Evolutionary conservation across 192 early-diverging fungal genomes (phyloP).

Genomic region (Linnemannia elongata): DNA sequence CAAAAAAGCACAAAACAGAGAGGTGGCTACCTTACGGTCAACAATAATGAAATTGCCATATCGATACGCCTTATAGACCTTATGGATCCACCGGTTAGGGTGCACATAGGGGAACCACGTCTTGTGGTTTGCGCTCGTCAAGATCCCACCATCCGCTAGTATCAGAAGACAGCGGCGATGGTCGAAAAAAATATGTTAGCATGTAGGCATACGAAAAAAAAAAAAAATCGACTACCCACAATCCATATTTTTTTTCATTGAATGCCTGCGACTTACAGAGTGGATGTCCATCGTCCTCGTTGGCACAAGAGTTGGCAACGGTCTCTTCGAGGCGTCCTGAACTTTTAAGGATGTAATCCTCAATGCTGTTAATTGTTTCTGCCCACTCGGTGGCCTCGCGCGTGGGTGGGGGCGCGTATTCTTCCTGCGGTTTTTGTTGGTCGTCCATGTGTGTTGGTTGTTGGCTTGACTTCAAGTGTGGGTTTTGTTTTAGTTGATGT

Average conservation of each 20-base stretch:
- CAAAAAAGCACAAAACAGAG: neutral
- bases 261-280: neutral
- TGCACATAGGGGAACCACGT: constrained; percentile 18
- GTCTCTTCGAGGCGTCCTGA: neutral
- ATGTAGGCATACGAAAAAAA: neutral
- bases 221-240: neutral
- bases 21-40: constrained; percentile 31
- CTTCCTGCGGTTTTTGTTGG: neutral
- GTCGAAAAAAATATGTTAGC: neutral
- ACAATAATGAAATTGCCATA: constrained; percentile 49
- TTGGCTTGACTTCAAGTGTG: neutral
- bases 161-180: neutral
- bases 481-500: no score
- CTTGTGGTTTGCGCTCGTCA: constrained; percentile 7
- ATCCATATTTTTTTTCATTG: no score
- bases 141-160: constrained; percentile 10
- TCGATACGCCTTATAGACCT: constrained; percentile 29
- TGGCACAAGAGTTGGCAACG: neutral
- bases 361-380: neutral
- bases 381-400: neutral
- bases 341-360: neutral
- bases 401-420: neutral
- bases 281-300: neutral
- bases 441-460: neutral
- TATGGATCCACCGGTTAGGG: constrained; percentile 34